Evolutionary conservation across 2,329 filamentous ascomycete species (phyloP), one percentile per base, ranked within the genome.

Genomic region (Didymellaceae sp.): DNA sequence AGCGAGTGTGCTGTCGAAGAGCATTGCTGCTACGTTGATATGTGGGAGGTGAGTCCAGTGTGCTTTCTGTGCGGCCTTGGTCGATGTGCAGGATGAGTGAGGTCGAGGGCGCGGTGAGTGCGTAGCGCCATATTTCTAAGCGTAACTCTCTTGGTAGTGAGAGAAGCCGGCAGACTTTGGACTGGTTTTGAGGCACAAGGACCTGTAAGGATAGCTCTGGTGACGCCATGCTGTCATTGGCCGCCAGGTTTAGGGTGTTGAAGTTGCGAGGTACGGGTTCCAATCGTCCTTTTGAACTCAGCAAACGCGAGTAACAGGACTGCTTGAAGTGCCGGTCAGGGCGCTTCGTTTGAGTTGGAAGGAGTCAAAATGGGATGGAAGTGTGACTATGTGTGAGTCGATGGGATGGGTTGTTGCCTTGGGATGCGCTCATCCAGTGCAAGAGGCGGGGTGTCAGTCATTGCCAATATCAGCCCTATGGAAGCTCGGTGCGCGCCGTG

Each of bases 61-160:
- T 25, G 22, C 10, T 25, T 6, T 25, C 22, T 25, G 10, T 4
- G 31, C 14, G 31, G n/a, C 31, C 31, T 33, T 33, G 31, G 13
- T 18, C n/a, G 31, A 33, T 33, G 31, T 10, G 31, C 6, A 33
- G 31, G 14, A 33, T 10, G 31, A 17, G 31, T 5, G 4, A 4
- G n/a, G 14, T 16, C 4, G 31, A 33, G 14, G 31, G 31, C 13
- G n/a, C 5, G 11, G 14, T 33, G 14, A 33, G 6, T 16, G 31
- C 14, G 31, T 33, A 17, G 8, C 17, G 41, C 46, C 57, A 68
- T n/a, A 68, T 68, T 17, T 59, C 42, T 2, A 63, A 49, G 1
- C 65, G 57, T 11, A 68, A 43, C 25, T 64, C 57, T 16, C 58
- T 56, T 2, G 63, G 63, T 10, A 68, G 40, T 10, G 59, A 61